Evolutionary conservation across 116 monocot species (phyloP), one percentile per base, ranked within the genome.

Genomic region (Phalaenopsis hybrid): DNA sequence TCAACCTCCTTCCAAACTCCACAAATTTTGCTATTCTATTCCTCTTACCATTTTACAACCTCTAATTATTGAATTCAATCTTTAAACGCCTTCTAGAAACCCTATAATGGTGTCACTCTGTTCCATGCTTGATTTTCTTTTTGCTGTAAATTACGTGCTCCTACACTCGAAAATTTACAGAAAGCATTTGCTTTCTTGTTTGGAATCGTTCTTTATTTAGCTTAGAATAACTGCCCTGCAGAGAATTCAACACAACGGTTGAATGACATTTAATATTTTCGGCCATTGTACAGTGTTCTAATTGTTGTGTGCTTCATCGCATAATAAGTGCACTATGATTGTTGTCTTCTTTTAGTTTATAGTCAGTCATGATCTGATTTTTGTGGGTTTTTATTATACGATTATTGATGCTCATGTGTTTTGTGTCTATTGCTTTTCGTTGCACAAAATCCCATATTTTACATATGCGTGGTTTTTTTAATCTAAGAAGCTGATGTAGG

Each of bases 401-500:
- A 31, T 74, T 74, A 75, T 75, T 75, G 44, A 75, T 44, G 7
- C 5, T 44, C 12, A 8, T 44, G 6, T 75, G 44, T 45, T 18
- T 28, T 34, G 31, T 70, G 12, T 70, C 34, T 70, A 8, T 70
- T 70, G 31, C 44, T 77, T 77, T 77, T 51, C 17, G 18, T 75
- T 8, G 20, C 4, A 15, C 28, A 51, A 7, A 8, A 33, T 15
- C 51, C 50, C 8, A 23, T 49, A 15, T 79, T 33, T 79, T 44
- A 46, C 61, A 20, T 44, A 43, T 79, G 79, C 43, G 1, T 63
- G 55, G 18, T 61, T 79, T 44, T 44, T 63, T 18, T 18, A 77
- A 51, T 51, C 50, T 51, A 52, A 58, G 17, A 50, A 74, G 45
- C 8, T 74, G 41, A 61, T 85, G 67, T 86, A 96, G 96, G 72